Evolutionary conservation across 768 basidiomycete species (phyloP).

Genomic region (Cystobasidium ongulense): DNA sequence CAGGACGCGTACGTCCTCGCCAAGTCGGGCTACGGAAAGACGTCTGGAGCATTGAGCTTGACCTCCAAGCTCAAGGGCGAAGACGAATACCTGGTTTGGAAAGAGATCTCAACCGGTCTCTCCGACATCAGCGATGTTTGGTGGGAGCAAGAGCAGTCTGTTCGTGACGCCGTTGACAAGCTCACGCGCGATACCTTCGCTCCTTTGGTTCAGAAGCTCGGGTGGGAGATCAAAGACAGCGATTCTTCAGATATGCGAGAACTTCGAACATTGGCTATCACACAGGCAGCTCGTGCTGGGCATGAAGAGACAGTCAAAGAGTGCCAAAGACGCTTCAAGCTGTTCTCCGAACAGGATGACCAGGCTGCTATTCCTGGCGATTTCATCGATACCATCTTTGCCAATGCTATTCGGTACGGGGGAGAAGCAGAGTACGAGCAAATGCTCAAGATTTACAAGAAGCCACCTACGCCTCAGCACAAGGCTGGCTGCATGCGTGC

Average conservation of each 20-base stretch:
- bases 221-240: slow-evolving; percentile 60
- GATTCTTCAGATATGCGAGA: slow-evolving; percentile 64
- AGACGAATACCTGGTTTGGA: slow-evolving; percentile 58
- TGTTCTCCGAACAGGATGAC: slow-evolving; percentile 64
- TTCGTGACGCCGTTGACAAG: slow-evolving; percentile 49
- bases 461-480: slow-evolving; percentile 65
- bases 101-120: slow-evolving; percentile 35
- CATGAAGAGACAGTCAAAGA: slow-evolving; percentile 56
- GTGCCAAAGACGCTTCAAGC: slow-evolving; percentile 61
- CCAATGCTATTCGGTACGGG: slow-evolving; percentile 64
- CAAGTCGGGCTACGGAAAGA: slow-evolving; percentile 66
- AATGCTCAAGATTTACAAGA: slow-evolving; percentile 55
- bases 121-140: slow-evolving; percentile 47
- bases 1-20: slow-evolving; percentile 72
- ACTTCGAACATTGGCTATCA: slow-evolving; percentile 66
- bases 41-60: slow-evolving; percentile 68
- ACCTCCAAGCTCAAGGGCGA: slow-evolving; percentile 63
- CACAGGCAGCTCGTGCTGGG: slow-evolving; percentile 51
- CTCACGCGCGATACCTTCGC: slow-evolving; percentile 49
- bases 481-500: slow-evolving; percentile 59
- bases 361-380: slow-evolving; percentile 72
- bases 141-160: slow-evolving; percentile 66
- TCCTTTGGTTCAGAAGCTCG: slow-evolving; percentile 69
- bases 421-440: slow-evolving; percentile 67
- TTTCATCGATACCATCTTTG: slow-evolving; percentile 50